Evolutionary conservation across 176 grass and related monocot genomes (phyloP).

Genomic region (Triticum dicoccoides): DNA sequence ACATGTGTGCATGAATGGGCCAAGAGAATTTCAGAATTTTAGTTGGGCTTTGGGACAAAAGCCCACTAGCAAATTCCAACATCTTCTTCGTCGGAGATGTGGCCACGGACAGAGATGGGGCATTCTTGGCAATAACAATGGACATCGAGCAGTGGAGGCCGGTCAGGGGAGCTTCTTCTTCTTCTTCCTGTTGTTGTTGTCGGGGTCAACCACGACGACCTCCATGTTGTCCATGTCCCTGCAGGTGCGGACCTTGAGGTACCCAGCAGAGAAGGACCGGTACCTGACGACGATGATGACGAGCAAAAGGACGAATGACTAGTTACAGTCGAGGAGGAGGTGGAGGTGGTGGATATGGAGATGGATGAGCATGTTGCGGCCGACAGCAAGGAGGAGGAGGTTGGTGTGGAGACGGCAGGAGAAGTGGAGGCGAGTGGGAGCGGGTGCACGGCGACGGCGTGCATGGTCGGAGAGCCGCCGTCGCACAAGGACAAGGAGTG

Average conservation of each 20-base stretch:
- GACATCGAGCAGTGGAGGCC: background rate
- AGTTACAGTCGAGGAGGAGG: background rate
- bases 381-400: background rate
- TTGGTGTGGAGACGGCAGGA: background rate
- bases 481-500: background rate
- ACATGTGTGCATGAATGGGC: no score
- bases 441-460: background rate
- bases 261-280: background rate
- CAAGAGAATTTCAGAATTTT: no score
- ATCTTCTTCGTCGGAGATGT: background rate
- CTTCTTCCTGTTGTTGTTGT: background rate
- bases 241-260: background rate
- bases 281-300: background rate
- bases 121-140: background rate
- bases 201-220: background rate
- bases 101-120: background rate
- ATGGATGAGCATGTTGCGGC: background rate
- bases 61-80: no score
- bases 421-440: background rate
- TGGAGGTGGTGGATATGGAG: background rate
- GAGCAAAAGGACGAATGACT: background rate
- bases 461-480: background rate
- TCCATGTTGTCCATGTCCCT: background rate
- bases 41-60: no score
- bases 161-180: background rate